phyloP scores from a whole-genome alignment of 2,329 filamentous ascomycete species.

The Leptographium galeiforme region DNA sequence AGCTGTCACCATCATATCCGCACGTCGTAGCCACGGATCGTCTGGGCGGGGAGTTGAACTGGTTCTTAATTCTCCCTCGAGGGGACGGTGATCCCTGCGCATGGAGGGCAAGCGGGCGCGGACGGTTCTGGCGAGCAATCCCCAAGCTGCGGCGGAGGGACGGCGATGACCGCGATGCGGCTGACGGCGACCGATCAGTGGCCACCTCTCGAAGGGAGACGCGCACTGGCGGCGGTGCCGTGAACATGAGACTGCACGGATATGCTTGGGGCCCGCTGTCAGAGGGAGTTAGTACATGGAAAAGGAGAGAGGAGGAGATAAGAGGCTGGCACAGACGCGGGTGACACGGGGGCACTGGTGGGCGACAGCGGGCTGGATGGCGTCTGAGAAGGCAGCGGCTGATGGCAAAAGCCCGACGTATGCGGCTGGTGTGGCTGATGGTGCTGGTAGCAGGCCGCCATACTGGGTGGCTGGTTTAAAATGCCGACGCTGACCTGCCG shows the following conservation, averaged over 20 bases:
- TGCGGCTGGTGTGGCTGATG: neutral
- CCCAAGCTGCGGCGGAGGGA: neutral
- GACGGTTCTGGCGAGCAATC: neutral
- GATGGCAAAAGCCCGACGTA: neutral
- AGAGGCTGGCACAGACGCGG: neutral
- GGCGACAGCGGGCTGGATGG: neutral
- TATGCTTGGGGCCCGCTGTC: neutral
- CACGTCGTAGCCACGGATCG: neutral
- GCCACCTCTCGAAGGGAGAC: neutral
- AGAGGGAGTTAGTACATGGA: neutral
- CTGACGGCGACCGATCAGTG: neutral
- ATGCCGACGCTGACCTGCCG: conserved; percentile 4
- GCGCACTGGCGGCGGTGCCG: neutral
- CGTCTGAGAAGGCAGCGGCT: neutral
- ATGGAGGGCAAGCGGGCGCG: neutral
- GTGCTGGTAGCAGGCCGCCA: neutral
- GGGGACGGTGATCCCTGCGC: neutral
- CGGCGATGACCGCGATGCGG: too few species aligned
- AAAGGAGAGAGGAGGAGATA: neutral
- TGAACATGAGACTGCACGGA: neutral
- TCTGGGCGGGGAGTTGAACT: neutral
- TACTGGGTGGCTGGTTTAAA: neutral
- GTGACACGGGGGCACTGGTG: neutral
- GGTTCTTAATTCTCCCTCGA: too few species aligned
- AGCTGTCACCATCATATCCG: conserved; percentile 8